phyloP scores from a whole-genome alignment of 108 stramenopile genomes.

The Cyclostephanos tholiformis region DNA sequence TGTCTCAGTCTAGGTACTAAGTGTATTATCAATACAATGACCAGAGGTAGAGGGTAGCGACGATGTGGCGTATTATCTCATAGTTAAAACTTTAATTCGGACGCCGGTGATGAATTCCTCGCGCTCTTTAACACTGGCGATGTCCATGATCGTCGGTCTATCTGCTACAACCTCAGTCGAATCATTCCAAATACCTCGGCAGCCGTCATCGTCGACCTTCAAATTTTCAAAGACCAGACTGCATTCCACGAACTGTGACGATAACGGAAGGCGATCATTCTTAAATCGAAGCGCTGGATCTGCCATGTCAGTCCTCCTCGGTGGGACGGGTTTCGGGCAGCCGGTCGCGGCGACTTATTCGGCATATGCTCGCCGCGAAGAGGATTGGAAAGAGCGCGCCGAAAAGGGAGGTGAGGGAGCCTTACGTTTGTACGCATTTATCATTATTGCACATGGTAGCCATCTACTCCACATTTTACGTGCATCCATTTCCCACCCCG shows the following conservation, averaged over 20 bases:
- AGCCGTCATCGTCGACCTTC: constrained; percentile 2
- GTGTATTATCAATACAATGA: too few relatives aligned
- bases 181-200: constrained; percentile 24
- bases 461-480: not conserved
- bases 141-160: not conserved
- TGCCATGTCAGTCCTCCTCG: constrained; percentile 30
- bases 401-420: constrained; percentile 58
- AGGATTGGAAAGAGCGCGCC: constrained; percentile 78
- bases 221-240: constrained; percentile 11
- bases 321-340: constrained; percentile 19
- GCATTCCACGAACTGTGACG: constrained; percentile 6
- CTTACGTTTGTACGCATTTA: not conserved
- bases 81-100: too few relatives aligned
- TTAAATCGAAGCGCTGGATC: constrained; percentile 24
- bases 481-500: not conserved
- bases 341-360: constrained; percentile 57
- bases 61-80: not conserved
- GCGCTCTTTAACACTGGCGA: not conserved
- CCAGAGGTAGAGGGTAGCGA: too few relatives aligned
- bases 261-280: constrained; percentile 23
- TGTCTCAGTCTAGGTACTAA: too few relatives aligned
- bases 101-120: constrained; percentile 22
- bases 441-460: not conserved
- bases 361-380: constrained; percentile 69
- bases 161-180: constrained; percentile 10